Evolutionary conservation across 768 basidiomycete genomes (phyloP).

Genomic region (Boletales sp.): DNA sequence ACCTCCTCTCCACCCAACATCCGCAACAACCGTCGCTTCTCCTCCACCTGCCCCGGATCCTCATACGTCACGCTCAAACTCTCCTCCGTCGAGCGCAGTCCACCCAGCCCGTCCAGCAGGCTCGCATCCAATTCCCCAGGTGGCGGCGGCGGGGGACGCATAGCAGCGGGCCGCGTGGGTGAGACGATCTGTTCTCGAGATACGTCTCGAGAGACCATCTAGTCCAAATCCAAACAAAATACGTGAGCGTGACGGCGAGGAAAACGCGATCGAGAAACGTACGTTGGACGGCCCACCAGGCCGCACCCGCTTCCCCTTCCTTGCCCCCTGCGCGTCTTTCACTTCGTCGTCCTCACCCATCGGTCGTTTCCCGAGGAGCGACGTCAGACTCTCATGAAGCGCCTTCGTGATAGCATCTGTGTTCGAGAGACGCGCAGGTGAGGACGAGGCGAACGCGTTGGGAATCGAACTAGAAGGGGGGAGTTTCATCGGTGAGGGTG

Average conservation of each 20-base stretch:
- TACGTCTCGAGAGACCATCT: slow-evolving; percentile 34
- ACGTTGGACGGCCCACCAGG: slow-evolving; percentile 39
- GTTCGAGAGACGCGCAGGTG: slow-evolving; percentile 35
- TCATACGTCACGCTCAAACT: slow-evolving; percentile 62
- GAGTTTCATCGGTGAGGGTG: slow-evolving; percentile 52
- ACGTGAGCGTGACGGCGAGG: background rate
- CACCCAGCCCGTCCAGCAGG: slow-evolving; percentile 21
- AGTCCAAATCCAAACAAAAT: background rate
- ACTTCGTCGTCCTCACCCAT: slow-evolving; percentile 34
- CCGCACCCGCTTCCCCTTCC: slow-evolving; percentile 35
- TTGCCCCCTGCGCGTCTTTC: slow-evolving; percentile 16
- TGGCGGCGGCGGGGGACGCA: background rate
- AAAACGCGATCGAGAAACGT: background rate
- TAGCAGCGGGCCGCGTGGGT: slow-evolving; percentile 3
- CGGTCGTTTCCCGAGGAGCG: slow-evolving; percentile 65
- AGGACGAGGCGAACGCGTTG: slow-evolving; percentile 13
- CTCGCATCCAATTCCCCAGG: slow-evolving; percentile 28
- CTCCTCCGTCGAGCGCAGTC: slow-evolving; percentile 32
- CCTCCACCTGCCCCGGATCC: slow-evolving; percentile 60
- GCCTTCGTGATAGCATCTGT: slow-evolving; percentile 50
- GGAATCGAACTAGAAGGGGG: slow-evolving; percentile 18
- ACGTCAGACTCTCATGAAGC: slow-evolving; percentile 65
- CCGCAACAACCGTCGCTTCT: slow-evolving; percentile 54
- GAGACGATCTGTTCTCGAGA: slow-evolving; percentile 29
- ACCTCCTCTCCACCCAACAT: slow-evolving; percentile 36